Evolutionary conservation across 1,139 yeast species (phyloP).

Genomic region (Sugiyamaella sp.): DNA sequence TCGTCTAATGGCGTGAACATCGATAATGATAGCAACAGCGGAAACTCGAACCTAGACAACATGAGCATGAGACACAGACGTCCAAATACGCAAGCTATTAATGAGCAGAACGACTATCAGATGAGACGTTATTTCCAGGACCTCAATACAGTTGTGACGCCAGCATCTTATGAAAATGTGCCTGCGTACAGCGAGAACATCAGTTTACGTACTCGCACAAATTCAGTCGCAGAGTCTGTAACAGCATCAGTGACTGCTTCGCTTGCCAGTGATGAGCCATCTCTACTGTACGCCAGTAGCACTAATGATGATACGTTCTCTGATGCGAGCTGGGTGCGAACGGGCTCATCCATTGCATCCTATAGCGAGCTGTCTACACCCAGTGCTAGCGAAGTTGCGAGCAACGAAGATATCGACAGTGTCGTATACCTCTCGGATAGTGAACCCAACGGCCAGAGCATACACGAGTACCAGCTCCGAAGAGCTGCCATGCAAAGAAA

Average conservation of each 20-base stretch:
- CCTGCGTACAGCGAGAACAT: conserved; percentile 14
- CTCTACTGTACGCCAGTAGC: conserved; percentile 21
- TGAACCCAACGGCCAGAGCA: conserved; percentile 19
- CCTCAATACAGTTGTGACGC: conserved; percentile 16
- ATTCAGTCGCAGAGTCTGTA: conserved; percentile 14
- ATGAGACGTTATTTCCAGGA: conserved; percentile 21
- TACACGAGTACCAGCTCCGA: conserved; percentile 17
- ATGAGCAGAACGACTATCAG: conserved; percentile 15
- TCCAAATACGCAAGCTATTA: conserved; percentile 8
- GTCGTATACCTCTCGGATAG: conserved; percentile 27
- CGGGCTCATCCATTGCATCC: conserved; percentile 28
- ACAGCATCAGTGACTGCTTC: conserved; percentile 14
- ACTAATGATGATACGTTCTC: conserved; percentile 20
- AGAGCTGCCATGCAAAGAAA: conserved; percentile 19
- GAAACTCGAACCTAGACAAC: not conserved
- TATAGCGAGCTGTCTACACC: conserved; percentile 33
- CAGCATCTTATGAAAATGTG: conserved; percentile 11
- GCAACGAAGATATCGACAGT: conserved; percentile 27
- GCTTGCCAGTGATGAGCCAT: conserved; percentile 24
- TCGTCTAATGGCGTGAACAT: conserved; percentile 16
- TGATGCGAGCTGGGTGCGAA: conserved; percentile 30
- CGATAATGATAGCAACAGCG: not conserved
- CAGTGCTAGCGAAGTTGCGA: conserved; percentile 25
- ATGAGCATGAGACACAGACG: conserved; percentile 12
- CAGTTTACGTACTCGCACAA: conserved; percentile 21